phyloP scores from a whole-genome alignment of 495 filamentous ascomycete genomes.

The Penicillium mononematosum region DNA sequence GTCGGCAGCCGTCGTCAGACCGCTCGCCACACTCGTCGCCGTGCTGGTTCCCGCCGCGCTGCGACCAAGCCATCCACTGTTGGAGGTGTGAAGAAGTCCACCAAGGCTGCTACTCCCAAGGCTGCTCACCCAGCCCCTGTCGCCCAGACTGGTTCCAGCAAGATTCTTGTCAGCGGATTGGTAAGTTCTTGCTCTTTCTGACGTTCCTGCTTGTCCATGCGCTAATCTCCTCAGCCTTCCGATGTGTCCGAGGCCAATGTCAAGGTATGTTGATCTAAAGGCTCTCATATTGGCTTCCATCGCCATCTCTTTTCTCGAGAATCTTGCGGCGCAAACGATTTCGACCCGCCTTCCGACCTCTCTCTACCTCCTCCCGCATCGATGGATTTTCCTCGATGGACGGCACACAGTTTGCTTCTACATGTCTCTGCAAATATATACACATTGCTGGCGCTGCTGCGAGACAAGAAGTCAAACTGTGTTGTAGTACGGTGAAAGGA shows the following conservation, averaged over 20 bases:
- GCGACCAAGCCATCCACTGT: conserved; percentile 55
- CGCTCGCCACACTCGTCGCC: conserved; percentile 41
- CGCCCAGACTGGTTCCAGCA: conserved; percentile 65
- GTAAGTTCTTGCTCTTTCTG: conserved; percentile 55
- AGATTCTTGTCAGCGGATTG: conserved; percentile 96
- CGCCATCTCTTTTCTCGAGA: conserved; percentile 51
- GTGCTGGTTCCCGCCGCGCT: conserved; percentile 50
- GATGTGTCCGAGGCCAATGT: conserved; percentile 94
- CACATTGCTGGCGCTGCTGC: conserved; percentile 33
- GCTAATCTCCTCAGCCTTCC: conserved; percentile 71
- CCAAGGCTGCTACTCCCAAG: conserved; percentile 61
- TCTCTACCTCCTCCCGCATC: conserved; percentile 29
- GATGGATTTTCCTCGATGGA: conserved; percentile 28
- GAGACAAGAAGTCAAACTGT: conserved; percentile 50
- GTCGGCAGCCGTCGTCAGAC: conserved; percentile 69
- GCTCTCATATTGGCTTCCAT: conserved; percentile 55
- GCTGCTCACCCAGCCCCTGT: conserved; percentile 61
- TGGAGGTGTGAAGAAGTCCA: conserved; percentile 83
- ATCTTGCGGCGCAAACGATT: conserved; percentile 42
- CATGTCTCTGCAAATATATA: conserved; percentile 28
- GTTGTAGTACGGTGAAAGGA: conserved; percentile 39
- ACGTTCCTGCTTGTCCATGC: not conserved
- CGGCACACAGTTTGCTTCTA: conserved; percentile 41
- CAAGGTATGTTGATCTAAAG: conserved; percentile 95
- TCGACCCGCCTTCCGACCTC: conserved; percentile 35